phyloP scores from a whole-genome alignment of 129 eudicot genomes.

The Helianthus tuberosus region DNA sequence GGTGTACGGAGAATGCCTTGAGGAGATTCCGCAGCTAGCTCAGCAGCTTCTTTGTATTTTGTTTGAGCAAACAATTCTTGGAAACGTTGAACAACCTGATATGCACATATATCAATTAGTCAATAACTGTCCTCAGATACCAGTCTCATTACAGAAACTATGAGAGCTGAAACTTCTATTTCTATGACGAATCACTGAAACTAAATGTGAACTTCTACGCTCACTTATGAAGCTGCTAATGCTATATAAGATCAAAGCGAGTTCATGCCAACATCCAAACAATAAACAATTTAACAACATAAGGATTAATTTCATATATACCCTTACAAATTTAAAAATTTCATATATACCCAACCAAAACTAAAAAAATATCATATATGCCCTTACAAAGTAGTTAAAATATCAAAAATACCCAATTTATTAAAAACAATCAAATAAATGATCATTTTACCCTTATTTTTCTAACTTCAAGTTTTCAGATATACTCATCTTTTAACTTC shows the following conservation, averaged over 20 bases:
- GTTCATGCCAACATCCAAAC: slow-evolving; percentile 17
- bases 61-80: slow-evolving; percentile 99
- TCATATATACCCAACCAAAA: no score
- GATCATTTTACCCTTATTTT: no score
- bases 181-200: slow-evolving; percentile 10
- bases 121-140: neutral
- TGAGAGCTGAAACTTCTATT: neutral
- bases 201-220: neutral
- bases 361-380: no score
- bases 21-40: slow-evolving; percentile 99
- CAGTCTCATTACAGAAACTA: neutral
- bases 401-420: no score
- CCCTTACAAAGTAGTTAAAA: no score
- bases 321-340: no score
- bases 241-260: slow-evolving; percentile 8
- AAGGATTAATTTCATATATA: no score
- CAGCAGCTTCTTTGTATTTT: slow-evolving; percentile 99
- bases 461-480: no score
- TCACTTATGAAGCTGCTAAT: neutral
- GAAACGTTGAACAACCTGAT: slow-evolving; percentile 98
- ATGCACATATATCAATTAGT: slow-evolving; percentile 22
- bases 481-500: no score
- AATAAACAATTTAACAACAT: neutral
- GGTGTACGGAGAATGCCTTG: slow-evolving; percentile 99
- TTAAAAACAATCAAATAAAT: no score